Evolutionary conservation across 345 rosid species (phyloP).

Genomic region (Eucalyptus decipiens): DNA sequence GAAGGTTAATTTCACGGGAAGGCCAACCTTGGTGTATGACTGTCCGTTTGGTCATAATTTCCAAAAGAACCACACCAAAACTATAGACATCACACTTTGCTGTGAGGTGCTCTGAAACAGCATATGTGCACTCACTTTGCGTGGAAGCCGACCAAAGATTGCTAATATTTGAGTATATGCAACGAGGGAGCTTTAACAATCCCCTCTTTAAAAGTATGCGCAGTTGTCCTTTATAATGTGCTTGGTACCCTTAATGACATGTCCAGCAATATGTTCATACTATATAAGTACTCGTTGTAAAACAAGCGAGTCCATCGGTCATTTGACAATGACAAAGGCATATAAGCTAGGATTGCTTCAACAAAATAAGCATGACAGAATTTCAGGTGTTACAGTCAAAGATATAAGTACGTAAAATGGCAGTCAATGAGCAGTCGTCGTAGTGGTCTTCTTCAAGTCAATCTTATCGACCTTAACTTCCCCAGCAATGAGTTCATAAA

Average conservation of each 20-base stretch:
- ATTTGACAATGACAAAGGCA: background rate
- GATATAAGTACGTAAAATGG: background rate
- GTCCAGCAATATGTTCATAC: no score
- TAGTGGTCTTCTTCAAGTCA: conserved; percentile 57
- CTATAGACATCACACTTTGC: conserved; percentile 70
- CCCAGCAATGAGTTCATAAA: conserved; percentile 85
- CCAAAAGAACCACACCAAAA: conserved; percentile 73
- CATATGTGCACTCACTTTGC: background rate
- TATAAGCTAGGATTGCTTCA: background rate
- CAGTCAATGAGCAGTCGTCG: conserved; percentile 34
- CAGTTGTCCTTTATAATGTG: no score
- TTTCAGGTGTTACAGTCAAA: background rate
- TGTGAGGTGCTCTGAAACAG: conserved; percentile 34
- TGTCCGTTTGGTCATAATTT: conserved; percentile 60
- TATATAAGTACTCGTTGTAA: no score
- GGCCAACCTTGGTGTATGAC: conserved; percentile 69
- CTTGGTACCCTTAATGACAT: no score
- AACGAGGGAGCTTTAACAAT: no score
- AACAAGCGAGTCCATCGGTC: background rate
- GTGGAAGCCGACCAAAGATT: no score
- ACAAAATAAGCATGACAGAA: background rate
- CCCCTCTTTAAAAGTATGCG: no score
- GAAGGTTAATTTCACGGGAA: no score
- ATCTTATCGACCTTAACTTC: conserved; percentile 23
- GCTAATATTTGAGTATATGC: no score